Evolutionary conservation across 306 rosid genomes (phyloP).

Genomic region (Luffa aegyptiaca): DNA sequence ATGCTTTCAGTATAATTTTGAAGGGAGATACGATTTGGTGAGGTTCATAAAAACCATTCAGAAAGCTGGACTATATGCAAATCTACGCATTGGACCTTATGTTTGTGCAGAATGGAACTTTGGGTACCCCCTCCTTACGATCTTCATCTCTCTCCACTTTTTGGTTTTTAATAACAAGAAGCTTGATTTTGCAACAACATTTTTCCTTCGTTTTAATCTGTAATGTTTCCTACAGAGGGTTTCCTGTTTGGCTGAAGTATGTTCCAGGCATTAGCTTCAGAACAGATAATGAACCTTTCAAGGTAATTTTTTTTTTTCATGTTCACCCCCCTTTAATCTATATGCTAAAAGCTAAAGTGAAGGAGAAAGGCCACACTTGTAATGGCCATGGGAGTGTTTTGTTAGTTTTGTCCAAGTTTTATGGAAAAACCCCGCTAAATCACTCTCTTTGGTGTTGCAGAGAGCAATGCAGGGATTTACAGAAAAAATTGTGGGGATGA

Average conservation of each 20-base stretch:
- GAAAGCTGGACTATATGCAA: constrained; percentile 87
- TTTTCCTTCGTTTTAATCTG: neutral
- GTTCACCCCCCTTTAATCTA: constrained; percentile 1
- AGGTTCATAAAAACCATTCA: constrained; percentile 80
- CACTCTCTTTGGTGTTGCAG: constrained; percentile 39
- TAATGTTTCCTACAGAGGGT: constrained; percentile 51
- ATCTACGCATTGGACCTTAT: constrained; percentile 96
- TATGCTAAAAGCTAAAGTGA: neutral
- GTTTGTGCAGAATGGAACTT: constrained; percentile 99
- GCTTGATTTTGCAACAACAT: neutral
- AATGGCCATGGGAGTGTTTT: neutral
- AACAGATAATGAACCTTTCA: constrained; percentile 97
- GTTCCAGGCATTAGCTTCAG: constrained; percentile 97
- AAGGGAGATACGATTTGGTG: constrained; percentile 84
- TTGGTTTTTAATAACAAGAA: neutral
- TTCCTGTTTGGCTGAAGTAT: constrained; percentile 98
- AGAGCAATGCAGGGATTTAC: constrained; percentile 94
- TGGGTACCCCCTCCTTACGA: constrained; percentile 42
- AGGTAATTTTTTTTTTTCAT: constrained; percentile 29
- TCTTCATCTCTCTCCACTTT: neutral
- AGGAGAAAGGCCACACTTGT: neutral
- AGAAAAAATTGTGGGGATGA: constrained; percentile 87
- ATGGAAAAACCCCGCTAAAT: neutral
- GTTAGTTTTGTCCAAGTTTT: neutral
- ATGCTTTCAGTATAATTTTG: constrained; percentile 74